These are phyloP conservation scores for Aeschynomene evenia DNA, from an alignment of 306 rosid species.

Conservation along the genomic window DNA sequence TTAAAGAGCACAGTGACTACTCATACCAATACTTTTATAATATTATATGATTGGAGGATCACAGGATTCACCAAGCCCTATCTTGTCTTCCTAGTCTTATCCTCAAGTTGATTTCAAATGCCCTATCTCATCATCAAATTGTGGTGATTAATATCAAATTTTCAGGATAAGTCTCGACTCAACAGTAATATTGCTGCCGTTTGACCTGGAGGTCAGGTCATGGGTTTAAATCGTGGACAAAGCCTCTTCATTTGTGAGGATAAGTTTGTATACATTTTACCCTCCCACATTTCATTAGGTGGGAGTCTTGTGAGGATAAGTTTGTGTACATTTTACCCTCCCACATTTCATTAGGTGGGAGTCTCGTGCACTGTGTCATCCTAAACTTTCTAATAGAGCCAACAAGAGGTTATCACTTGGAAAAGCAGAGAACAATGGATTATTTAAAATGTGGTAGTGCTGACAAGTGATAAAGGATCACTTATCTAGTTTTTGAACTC, in stretches of 20 bases:
- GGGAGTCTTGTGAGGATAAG: too few relatives aligned
- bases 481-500: not conserved
- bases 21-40: not conserved
- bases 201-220: too few relatives aligned
- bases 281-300: too few relatives aligned
- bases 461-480: not conserved
- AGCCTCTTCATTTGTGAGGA: too few relatives aligned
- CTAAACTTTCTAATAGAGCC: not conserved
- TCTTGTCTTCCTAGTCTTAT: slow-evolving; percentile 15
- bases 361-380: too few relatives aligned
- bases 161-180: too few relatives aligned
- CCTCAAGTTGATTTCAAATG: not conserved
- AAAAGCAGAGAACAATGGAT: not conserved
- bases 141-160: not conserved
- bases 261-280: too few relatives aligned
- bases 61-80: not conserved
- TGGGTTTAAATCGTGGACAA: too few relatives aligned
- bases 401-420: not conserved
- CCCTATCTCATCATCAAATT: not conserved
- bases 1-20: not conserved
- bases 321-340: too few relatives aligned
- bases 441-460: not conserved
- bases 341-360: too few relatives aligned
- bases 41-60: not conserved
- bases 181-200: too few relatives aligned